Base-by-base conservation (phyloP, 495 filamentous ascomycete genomes). In the Penicillium ochrochloron region DNA sequence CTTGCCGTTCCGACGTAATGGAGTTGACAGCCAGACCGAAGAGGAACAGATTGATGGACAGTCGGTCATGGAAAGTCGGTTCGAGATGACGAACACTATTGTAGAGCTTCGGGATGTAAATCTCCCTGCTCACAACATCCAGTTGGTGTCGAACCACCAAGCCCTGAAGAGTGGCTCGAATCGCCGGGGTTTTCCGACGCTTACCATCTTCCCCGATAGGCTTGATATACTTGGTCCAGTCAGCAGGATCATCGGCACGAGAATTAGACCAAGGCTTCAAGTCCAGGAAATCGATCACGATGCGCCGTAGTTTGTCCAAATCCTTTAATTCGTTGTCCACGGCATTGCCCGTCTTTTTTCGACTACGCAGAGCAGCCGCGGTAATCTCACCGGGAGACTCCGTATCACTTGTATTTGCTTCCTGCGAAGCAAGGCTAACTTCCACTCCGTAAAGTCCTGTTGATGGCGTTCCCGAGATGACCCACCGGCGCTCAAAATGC, bases 401-500 rank as follows among this genome's bases (percentile, higher is more conserved):
- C 0, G 72, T 74, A 58, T 80, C 80, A 25, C 69, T 78, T 19
- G 71, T 74, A 21, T 76, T 67, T 5, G 73, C 80, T 63, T 85
- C 82, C 37, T 76, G 78, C 3, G 79, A 80, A 5, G 83, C 83
- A 58, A 88, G 71, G 46, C 86, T 88, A 6, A 90, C 81, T 68
- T 89, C 86, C 0, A 96, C 83, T 2, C 93, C 92, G 44, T 91
- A 88, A 1, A 98, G 81, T 44, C 92, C 89, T 62, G 85, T 88
- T 11, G 93, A 91, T 15, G 94, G 94, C 0, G 94, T 98, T 58
- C 94, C 94, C 2, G 92, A 95, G 4, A 97, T 91, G 17, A 97
- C 85, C 94, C 94, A 98, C 23, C 90, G 86, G 12, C 91, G 84
- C 37, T 92, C 86, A 25, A 92, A 83, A 34, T 85, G 82, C 7